Evolutionary conservation across 176 grass and related monocot genomes (phyloP), one percentile per base, ranked within the genome.

Genomic region (Hsuehochloa calcarea): DNA sequence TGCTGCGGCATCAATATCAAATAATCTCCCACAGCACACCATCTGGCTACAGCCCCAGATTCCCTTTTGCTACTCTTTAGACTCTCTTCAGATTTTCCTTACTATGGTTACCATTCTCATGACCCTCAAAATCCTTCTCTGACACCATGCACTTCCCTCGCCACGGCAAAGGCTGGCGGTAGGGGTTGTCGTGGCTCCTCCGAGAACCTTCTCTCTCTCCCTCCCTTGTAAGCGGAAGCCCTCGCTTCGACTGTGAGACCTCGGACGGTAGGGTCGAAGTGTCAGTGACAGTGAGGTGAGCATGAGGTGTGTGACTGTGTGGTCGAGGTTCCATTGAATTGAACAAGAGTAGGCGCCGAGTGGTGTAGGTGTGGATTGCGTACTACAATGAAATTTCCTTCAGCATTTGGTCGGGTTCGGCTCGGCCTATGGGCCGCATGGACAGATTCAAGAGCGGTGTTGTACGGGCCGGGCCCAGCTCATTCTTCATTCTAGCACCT

Each of bases 131-230:
- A 23, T 17, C 61, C 19, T 49, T 43, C 85, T 89, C 83, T 8
- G 79, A 46, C 55, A 54, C 73, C 44, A 91, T 86, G 29, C 66
- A 60, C n/a, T 43, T 83, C 77, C 41, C 80, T 59, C 56, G 31
- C 84, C 86, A 82, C 31, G 79, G 72, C 63, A 91, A 91, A 59
- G 6, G 70, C 83, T 12, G 86, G 88, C 3, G 88, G 92, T 19
- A 84, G 86, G 14, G 20, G 5, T 17, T 1, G 64, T 1, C 25
- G 60, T 11, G 20, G 31, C 3, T 74, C 77, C 4, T 70, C 49
- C 4, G 1, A 2, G 12, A 14, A 44, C 10, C 47, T 34, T 14
- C 51, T 38, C 67, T 38, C 29, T n/a, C n/a, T n/a, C n/a, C n/a
- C 76, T 65, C 15, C 10, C 4, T 10, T 12, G 11, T 5, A 69